Percentiles rank a stretch among this genome's conserved stretches.
These are phyloP conservation scores for Plenodomus lindquistii DNA, from an alignment of 2,329 filamentous ascomycete genomes.

Conservation along the genomic window DNA sequence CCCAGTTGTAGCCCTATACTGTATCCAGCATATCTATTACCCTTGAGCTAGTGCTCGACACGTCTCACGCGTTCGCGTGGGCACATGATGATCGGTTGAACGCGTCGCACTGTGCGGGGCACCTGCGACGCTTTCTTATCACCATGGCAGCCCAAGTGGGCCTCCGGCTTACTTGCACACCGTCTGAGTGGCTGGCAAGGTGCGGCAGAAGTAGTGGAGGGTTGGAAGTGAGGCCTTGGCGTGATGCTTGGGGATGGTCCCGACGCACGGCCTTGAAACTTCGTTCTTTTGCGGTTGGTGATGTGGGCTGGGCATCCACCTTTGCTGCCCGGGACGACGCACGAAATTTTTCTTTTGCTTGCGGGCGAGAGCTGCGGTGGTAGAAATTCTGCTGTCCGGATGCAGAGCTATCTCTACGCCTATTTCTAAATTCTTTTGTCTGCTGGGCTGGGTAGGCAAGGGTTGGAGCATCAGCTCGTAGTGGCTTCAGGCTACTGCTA, in stretches of 20 bases:
- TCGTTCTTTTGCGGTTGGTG: not conserved
- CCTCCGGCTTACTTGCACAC: not conserved
- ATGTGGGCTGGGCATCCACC: constrained; percentile 1
- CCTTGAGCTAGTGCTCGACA: constrained; percentile 9
- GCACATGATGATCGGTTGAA: constrained; percentile 16
- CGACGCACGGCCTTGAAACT: not conserved
- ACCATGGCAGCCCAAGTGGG: constrained; percentile 7
- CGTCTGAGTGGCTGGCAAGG: constrained; percentile 6
- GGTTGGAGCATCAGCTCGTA: constrained; percentile 2
- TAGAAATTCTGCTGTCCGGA: not conserved
- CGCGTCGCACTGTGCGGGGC: constrained; percentile 20
- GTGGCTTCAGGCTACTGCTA: constrained; percentile 11
- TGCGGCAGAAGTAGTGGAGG: not conserved
- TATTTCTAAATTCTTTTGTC: not conserved
- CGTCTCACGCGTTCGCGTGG: constrained; percentile 28
- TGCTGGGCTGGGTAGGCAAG: not conserved
- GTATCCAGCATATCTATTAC: constrained; percentile 7
- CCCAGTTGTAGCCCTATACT: constrained; percentile 3
- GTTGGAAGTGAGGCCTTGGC: too few species aligned
- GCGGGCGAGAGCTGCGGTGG: not conserved
- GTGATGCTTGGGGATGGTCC: not conserved
- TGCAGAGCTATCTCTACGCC: not conserved
- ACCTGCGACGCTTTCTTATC: constrained; percentile 11
- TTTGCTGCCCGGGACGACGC: not conserved
- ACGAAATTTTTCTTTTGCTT: not conserved